Evolutionary conservation across 2,329 filamentous ascomycete genomes (phyloP).

Genomic region (Exophiala oligosperma): DNA sequence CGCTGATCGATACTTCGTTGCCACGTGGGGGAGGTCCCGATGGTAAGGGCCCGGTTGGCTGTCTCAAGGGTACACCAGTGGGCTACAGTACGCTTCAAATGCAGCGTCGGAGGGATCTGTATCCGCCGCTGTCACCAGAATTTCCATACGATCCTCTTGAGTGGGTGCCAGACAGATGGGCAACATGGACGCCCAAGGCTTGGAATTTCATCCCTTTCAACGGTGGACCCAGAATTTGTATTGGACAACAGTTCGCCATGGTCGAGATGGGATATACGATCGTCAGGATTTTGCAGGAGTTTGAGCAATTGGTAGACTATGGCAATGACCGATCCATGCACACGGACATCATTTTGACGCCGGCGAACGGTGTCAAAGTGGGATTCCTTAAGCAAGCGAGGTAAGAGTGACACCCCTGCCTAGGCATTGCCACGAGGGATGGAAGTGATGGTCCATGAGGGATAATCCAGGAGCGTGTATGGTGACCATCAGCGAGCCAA

Average conservation of each 20-base stretch:
- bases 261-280: constrained; percentile 58
- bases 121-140: constrained; percentile 40
- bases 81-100: constrained; percentile 54
- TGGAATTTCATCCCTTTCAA: constrained; percentile 59
- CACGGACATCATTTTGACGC: constrained; percentile 28
- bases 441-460: no score
- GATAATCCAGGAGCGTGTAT: no score
- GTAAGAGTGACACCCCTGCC: no score
- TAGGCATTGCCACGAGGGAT: no score
- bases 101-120: constrained; percentile 53
- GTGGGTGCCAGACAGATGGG: constrained; percentile 55
- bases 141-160: constrained; percentile 42
- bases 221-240: constrained; percentile 55
- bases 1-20: constrained; percentile 71
- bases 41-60: constrained; percentile 44
- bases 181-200: constrained; percentile 52
- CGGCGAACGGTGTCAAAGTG: constrained; percentile 28
- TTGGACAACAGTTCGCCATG: constrained; percentile 61
- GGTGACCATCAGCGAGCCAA: no score
- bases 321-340: constrained; percentile 23
- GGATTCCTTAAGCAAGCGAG: constrained; percentile 25
- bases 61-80: constrained; percentile 49
- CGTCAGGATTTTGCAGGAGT: constrained; percentile 44
- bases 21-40: constrained; percentile 62
- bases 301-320: constrained; percentile 38